Evolutionary conservation across 2,329 filamentous ascomycete genomes (phyloP).

Genomic region (Pseudogymnoascus sp.): DNA sequence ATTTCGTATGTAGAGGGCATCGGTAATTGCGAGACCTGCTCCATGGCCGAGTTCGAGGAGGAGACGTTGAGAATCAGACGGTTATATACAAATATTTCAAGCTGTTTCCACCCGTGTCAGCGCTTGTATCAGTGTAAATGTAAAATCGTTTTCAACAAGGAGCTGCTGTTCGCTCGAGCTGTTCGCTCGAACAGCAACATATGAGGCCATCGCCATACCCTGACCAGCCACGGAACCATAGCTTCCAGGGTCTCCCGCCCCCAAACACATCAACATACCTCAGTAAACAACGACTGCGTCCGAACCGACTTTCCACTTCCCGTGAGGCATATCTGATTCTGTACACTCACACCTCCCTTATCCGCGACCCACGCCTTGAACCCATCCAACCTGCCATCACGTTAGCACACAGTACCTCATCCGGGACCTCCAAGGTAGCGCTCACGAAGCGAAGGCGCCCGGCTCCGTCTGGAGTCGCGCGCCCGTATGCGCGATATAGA

Average conservation of each 20-base stretch:
- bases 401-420: slow-evolving; percentile 17
- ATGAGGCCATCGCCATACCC: background rate
- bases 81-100: slow-evolving; percentile 89
- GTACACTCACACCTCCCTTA: slow-evolving; percentile 63
- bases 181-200: background rate
- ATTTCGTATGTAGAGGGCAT: slow-evolving; percentile 48
- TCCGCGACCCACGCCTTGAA: slow-evolving; percentile 74
- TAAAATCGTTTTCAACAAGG: background rate
- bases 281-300: slow-evolving; percentile 66
- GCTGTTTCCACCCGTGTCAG: slow-evolving; percentile 40
- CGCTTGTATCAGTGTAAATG: background rate
- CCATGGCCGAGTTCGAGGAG: slow-evolving; percentile 38
- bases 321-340: slow-evolving; percentile 83
- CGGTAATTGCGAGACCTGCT: slow-evolving; percentile 42
- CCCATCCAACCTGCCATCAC: slow-evolving; percentile 61
- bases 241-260: background rate
- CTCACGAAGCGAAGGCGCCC: slow-evolving; percentile 66
- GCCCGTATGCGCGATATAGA: slow-evolving; percentile 90
- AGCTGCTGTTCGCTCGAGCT: background rate
- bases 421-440: slow-evolving; percentile 19
- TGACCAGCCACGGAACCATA: background rate
- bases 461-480: slow-evolving; percentile 75
- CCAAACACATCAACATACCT: slow-evolving; percentile 46
- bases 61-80: slow-evolving; percentile 57
- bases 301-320: slow-evolving; percentile 51